phyloP scores from a whole-genome alignment of 305 asterid species.

The Plantago rigida region DNA sequence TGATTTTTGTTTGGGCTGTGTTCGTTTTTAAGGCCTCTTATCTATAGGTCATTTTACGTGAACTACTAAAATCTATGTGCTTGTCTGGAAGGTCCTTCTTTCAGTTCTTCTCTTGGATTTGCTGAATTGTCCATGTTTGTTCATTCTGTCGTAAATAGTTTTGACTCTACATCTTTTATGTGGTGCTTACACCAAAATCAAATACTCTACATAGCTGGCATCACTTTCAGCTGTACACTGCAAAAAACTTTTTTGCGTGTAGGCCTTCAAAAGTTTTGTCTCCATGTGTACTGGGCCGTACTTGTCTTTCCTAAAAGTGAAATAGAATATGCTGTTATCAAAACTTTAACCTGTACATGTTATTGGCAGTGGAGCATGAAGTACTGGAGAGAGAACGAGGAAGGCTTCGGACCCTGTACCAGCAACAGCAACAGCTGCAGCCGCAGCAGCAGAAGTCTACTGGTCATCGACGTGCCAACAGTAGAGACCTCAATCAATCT shows the following conservation, averaged over 20 bases:
- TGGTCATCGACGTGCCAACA: slow-evolving; percentile 42
- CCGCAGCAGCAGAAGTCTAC: slow-evolving; percentile 31
- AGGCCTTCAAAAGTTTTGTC: too few species aligned
- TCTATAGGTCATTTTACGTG: background rate
- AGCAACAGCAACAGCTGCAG: slow-evolving; percentile 39
- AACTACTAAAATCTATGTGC: background rate
- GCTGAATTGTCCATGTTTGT: too few species aligned
- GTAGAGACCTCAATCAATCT: slow-evolving; percentile 52
- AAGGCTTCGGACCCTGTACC: slow-evolving; percentile 44
- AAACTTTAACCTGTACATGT: background rate
- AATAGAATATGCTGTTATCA: background rate
- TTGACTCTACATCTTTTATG: too few species aligned
- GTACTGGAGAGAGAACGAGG: slow-evolving; percentile 58
- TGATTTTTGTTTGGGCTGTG: background rate
- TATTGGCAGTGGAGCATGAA: slow-evolving; percentile 58
- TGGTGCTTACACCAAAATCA: too few species aligned
- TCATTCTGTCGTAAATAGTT: too few species aligned
- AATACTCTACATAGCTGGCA: too few species aligned
- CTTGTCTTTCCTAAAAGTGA: background rate
- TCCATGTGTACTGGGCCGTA: too few species aligned
- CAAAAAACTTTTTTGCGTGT: too few species aligned
- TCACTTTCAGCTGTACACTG: too few species aligned
- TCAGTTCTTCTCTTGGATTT: too few species aligned
- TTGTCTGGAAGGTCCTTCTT: background rate
- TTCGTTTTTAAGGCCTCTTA: background rate